Evolutionary conservation across 73 alveolate species (phyloP).

Genomic region (Paramecium sexaurelia): DNA sequence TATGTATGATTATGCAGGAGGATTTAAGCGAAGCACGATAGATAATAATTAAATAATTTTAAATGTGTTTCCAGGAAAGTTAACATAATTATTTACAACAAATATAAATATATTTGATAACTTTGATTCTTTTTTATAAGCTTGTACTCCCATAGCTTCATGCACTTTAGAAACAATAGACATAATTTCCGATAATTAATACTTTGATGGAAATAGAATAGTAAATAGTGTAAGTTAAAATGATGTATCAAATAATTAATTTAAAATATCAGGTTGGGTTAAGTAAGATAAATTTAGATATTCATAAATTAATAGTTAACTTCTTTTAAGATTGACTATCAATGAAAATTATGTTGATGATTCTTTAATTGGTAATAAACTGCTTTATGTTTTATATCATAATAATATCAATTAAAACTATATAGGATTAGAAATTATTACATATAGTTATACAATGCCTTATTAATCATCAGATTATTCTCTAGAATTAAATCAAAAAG

Average conservation of each 20-base stretch:
- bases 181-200: no score
- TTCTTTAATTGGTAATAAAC: background rate
- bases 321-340: background rate
- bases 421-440: background rate
- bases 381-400: background rate
- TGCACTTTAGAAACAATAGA: background rate
- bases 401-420: no score
- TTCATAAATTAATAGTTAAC: no score
- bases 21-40: background rate
- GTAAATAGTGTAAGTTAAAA: background rate
- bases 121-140: no score
- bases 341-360: no score
- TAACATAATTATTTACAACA: background rate
- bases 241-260: background rate
- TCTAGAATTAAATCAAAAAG: background rate
- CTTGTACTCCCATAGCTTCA: background rate
- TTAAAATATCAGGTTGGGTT: background rate
- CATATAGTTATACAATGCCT: background rate
- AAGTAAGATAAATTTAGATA: background rate
- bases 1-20: background rate
- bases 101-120: background rate
- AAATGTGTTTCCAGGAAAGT: background rate
- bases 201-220: background rate
- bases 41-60: no score
- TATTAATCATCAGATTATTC: background rate